Conservation (phyloP, 1,284 basidiomycete species). For the Moesziomyces globuligerus region DNA sequence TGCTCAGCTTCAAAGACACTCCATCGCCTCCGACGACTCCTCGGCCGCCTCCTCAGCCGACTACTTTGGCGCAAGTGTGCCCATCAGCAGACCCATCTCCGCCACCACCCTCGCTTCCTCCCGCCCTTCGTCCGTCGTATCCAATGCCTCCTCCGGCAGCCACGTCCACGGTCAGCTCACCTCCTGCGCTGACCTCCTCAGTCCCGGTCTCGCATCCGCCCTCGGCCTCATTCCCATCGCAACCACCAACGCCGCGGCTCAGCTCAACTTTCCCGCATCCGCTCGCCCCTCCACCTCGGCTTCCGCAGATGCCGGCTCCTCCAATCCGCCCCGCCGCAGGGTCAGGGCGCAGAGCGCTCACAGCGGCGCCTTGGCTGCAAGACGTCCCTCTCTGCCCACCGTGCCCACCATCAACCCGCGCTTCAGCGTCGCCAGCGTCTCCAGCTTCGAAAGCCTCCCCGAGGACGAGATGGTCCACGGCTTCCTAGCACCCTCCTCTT, state of each 20-base stretch:
- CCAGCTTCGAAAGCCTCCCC: constrained; percentile 60
- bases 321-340: constrained; percentile 13
- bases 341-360: constrained; percentile 35
- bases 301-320: background rate
- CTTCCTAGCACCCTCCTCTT: constrained; percentile 23
- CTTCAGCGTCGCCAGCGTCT: constrained; percentile 54
- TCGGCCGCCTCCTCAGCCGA: constrained; percentile 37
- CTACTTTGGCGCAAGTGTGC: constrained; percentile 10
- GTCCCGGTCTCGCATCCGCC: constrained; percentile 53
- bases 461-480: constrained; percentile 53
- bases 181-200: constrained; percentile 44
- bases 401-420: constrained; percentile 46
- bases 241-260: constrained; percentile 8
- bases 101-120: constrained; percentile 40
- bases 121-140: constrained; percentile 49
- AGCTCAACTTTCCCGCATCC: constrained; percentile 13
- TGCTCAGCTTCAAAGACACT: constrained; percentile 23
- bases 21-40: constrained; percentile 40
- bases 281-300: constrained; percentile 1
- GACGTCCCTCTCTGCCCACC: constrained; percentile 55
- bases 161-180: constrained; percentile 42
- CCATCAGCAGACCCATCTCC: constrained; percentile 34
- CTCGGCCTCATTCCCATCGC: constrained; percentile 41
- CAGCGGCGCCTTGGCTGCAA: constrained; percentile 10
- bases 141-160: constrained; percentile 39